Evolutionary conservation across 2,329 filamentous ascomycete genomes (phyloP).

Genomic region (Cladophialophora bantiana): DNA sequence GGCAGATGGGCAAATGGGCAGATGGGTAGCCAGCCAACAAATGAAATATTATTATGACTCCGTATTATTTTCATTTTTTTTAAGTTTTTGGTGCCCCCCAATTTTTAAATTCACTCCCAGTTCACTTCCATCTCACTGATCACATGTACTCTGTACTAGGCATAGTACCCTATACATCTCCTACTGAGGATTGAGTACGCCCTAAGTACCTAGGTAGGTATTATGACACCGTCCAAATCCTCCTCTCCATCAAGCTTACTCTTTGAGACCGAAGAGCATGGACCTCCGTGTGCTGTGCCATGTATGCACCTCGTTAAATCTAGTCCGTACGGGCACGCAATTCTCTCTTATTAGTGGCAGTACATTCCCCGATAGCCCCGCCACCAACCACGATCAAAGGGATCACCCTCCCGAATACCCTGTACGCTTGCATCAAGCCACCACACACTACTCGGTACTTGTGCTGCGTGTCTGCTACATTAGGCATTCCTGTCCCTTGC

Average conservation of each 20-base stretch:
- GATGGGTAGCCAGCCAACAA: no score
- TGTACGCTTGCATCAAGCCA: conserved; percentile 1
- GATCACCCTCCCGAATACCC: neutral
- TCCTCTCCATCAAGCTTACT: neutral
- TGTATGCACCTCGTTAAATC: neutral
- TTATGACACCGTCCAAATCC: neutral
- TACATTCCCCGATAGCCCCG: conserved; percentile 4
- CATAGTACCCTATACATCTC: no score
- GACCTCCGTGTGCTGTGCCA: no score
- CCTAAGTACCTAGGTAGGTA: no score
- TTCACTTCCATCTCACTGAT: neutral
- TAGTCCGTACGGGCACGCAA: neutral
- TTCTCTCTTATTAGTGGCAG: no score
- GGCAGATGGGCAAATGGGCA: neutral
- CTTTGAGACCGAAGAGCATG: neutral
- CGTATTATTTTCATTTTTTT: no score
- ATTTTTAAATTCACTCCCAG: neutral
- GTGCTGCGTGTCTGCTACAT: neutral
- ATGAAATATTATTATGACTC: no score
- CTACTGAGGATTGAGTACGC: no score
- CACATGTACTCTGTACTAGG: neutral
- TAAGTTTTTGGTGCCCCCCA: neutral
- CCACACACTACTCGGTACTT: neutral
- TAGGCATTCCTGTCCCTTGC: conserved; percentile 1
- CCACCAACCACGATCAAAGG: neutral